Evolutionary conservation across 257 asterid genomes (phyloP), one percentile per base, ranked within the genome.

Genomic region (Orobanche coerulescens): DNA sequence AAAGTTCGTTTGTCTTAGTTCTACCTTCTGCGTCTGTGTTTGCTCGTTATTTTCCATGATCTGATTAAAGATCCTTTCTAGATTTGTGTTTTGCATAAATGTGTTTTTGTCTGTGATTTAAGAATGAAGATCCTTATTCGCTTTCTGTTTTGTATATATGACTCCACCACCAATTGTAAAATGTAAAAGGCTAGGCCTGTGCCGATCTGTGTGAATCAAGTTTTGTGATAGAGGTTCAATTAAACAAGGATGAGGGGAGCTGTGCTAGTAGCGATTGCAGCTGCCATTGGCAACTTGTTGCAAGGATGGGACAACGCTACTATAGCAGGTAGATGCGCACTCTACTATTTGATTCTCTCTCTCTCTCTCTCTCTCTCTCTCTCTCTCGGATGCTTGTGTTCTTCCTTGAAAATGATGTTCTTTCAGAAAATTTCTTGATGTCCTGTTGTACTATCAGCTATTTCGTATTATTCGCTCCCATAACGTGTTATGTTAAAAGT

Each of bases 261-360:
- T 48, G 91, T 89, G 76, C 65, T 81, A 2, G 95, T 86, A 13
- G 96, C 99, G 0, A 70, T 89, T 64, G 84, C 82, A 36, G 96
- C 97, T 28, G 94, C 97, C 61, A 79, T 93, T 55, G 99, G 98
- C 15, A 92, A 92, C 67, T 8, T 92, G 64, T 70, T 88, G 80
- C 98, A 92, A 76, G 98, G 98, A 78, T 92, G 98, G 97, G 98
- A 92, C 40, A 92, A 92, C 74, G 98, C 98, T n/a, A 84, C 94
- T 20, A 93, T 93, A 43, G 99, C 99, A 75, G 99, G 99, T 92
- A 42, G 19, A 19, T 54, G 51, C n/a, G n/a, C n/a, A n/a, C n/a
- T n/a, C n/a, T n/a, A n/a, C n/a, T n/a, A n/a, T n/a, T n/a, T n/a
- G n/a, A n/a, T n/a, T n/a, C n/a, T n/a, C n/a, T n/a, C n/a, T n/a